A percentile compares a stretch with the other conserved stretches of the same genome.
Conservation (phyloP, 192 early-diverging fungal species). For the Rhizophagus prolifer region DNA sequence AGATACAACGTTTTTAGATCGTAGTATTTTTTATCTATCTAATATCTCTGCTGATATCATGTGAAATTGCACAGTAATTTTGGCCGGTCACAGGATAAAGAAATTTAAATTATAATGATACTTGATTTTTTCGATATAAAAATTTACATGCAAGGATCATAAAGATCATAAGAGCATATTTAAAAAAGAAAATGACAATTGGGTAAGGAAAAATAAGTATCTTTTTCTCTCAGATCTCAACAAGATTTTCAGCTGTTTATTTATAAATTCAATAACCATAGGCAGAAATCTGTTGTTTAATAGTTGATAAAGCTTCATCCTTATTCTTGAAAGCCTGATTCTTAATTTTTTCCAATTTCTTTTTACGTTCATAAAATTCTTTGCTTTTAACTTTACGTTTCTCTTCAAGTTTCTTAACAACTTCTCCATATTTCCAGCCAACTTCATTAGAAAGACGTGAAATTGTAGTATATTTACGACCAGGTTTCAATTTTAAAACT, state of each 20-base stretch:
- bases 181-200: too few species aligned
- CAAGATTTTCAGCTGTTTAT: neutral
- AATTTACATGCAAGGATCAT: too few species aligned
- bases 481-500: constrained; percentile 94
- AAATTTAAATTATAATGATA: too few species aligned
- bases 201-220: too few species aligned
- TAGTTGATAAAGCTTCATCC: constrained; percentile 40
- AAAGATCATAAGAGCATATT: too few species aligned
- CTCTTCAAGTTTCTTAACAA: constrained; percentile 95
- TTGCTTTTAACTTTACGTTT: constrained; percentile 96
- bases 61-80: too few species aligned
- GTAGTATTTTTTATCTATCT: too few species aligned
- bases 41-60: too few species aligned
- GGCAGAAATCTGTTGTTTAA: constrained; percentile 53
- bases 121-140: too few species aligned
- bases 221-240: neutral
- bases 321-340: constrained; percentile 53
- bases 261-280: neutral
- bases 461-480: constrained; percentile 92
- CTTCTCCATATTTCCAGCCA: constrained; percentile 99
- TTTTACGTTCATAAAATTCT: constrained; percentile 91
- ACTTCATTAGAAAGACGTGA: constrained; percentile 79
- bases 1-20: too few species aligned
- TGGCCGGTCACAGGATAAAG: too few species aligned
- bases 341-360: constrained; percentile 72